Evolutionary conservation across 2,329 filamentous ascomycete species (phyloP), one percentile per base, ranked within the genome.

Genomic region (Byssochlamys sp.): DNA sequence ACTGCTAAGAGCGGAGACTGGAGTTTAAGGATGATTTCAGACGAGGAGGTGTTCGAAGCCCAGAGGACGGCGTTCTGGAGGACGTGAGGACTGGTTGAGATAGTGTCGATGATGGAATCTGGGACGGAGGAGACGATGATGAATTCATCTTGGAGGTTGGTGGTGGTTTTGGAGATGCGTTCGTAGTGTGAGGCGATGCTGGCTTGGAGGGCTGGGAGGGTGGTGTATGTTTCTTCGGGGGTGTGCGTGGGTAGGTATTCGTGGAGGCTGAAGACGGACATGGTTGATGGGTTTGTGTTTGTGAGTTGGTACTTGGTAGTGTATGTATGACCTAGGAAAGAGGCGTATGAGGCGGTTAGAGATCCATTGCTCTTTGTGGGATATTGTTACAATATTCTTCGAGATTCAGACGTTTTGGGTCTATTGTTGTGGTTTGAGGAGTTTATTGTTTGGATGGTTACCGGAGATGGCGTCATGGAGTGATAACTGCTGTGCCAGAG

Each of bases 121-220:
- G 39, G 39, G n/a, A 45, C n/a, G 39, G 39, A 45, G n/a, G 39
- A 19, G 39, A 45, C 6, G n/a, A 45, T 45, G 39, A 45, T 10
- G 39, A 45, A 45, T 45, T 45, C 39, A 45, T 45, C 39, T 45
- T 45, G 39, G 39, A 45, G n/a, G 19, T 45, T 45, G 39, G 4
- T 3, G n/a, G n/a, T 45, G 4, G 39, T 45, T 45, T 31, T 31
- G 29, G 39, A 19, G 14, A 45, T 14, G 39, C 39, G 39, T 45
- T 19, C n/a, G 39, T 19, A 9, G 39, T 45, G 39, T n/a, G 39
- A 19, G 4, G 39, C 19, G 39, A 45, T 9, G 39, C n/a, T 45
- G 39, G 39, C 52, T 25, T 50, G 52, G 56, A 39, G 52, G 29
- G 52, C 25, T 28, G 58, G 28, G 56, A 51, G 60, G 27, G 25